Evolutionary conservation across 352 stramenopile genomes (phyloP).

Genomic region (Phytophthora colocasiae): DNA sequence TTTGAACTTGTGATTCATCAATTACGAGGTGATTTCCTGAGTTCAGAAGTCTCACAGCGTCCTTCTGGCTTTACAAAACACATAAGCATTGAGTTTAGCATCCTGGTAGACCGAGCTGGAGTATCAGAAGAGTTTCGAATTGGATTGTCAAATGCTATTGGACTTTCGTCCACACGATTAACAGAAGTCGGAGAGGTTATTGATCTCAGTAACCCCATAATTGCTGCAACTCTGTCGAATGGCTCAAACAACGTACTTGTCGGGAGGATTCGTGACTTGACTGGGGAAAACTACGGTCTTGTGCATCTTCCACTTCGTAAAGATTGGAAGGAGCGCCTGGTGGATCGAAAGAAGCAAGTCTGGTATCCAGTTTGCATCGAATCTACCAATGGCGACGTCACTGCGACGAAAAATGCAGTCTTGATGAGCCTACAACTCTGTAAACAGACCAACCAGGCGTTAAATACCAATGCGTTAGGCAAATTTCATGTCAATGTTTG

Average conservation of each 20-base stretch:
- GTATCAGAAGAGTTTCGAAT: constrained; percentile 14
- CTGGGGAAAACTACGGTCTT: constrained; percentile 21
- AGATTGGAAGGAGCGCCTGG: constrained; percentile 34
- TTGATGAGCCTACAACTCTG: constrained; percentile 27
- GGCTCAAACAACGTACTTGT: constrained; percentile 24
- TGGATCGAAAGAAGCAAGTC: constrained; percentile 16
- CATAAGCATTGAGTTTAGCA: constrained; percentile 28
- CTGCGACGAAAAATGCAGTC: constrained; percentile 18
- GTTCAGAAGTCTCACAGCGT: neutral
- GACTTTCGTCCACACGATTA: constrained; percentile 13
- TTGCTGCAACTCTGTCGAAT: constrained; percentile 13
- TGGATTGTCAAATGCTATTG: constrained; percentile 16
- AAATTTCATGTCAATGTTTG: constrained; percentile 29
- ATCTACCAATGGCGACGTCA: neutral
- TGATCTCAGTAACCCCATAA: constrained; percentile 32
- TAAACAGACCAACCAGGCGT: neutral
- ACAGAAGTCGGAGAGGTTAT: constrained; percentile 28
- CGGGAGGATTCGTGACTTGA: constrained; percentile 30
- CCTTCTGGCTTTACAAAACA: constrained; percentile 2
- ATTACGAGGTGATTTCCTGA: constrained; percentile 13
- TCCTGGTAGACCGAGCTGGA: constrained; percentile 13
- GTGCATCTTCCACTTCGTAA: constrained; percentile 43
- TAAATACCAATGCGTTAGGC: constrained; percentile 3
- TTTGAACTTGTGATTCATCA: constrained; percentile 37
- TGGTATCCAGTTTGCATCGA: constrained; percentile 21